Conservation (phyloP, 352 stramenopile genomes). For the Globisporangium cylindrosporum region DNA sequence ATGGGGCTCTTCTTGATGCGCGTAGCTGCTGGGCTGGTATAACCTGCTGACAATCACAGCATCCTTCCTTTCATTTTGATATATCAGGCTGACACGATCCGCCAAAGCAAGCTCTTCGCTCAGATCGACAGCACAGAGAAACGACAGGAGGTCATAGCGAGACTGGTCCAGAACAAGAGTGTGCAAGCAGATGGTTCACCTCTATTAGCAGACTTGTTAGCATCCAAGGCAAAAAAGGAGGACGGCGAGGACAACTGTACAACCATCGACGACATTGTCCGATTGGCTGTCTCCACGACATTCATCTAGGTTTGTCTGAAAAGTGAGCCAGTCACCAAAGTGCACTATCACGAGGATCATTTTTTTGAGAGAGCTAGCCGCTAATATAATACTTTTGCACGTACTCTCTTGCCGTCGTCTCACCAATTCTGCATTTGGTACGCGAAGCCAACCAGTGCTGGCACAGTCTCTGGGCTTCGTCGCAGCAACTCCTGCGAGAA, state of each 20-base stretch:
- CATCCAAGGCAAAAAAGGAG: neutral
- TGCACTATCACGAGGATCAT: neutral
- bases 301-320: conserved; percentile 3
- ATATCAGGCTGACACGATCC: conserved; percentile 24
- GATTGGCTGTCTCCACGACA: conserved; percentile 20
- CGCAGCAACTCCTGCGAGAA: conserved; percentile 74
- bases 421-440: conserved; percentile 82
- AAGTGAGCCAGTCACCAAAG: neutral
- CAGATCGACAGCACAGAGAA: conserved; percentile 44
- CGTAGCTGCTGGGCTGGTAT: neutral
- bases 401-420: conserved; percentile 6
- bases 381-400: conserved; percentile 18
- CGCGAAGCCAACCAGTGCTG: conserved; percentile 56
- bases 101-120: conserved; percentile 29
- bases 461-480: conserved; percentile 56
- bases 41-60: neutral
- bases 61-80: neutral
- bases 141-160: conserved; percentile 35
- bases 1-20: neutral
- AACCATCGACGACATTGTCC: conserved; percentile 18
- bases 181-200: neutral
- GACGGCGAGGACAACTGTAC: neutral
- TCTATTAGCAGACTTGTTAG: conserved; percentile 9
- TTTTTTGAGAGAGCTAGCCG: neutral
- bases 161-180: conserved; percentile 16